Evolutionary conservation across 2,329 filamentous ascomycete genomes (phyloP), one percentile per base, ranked within the genome.

Genomic region (Ophiostoma tasmaniense): DNA sequence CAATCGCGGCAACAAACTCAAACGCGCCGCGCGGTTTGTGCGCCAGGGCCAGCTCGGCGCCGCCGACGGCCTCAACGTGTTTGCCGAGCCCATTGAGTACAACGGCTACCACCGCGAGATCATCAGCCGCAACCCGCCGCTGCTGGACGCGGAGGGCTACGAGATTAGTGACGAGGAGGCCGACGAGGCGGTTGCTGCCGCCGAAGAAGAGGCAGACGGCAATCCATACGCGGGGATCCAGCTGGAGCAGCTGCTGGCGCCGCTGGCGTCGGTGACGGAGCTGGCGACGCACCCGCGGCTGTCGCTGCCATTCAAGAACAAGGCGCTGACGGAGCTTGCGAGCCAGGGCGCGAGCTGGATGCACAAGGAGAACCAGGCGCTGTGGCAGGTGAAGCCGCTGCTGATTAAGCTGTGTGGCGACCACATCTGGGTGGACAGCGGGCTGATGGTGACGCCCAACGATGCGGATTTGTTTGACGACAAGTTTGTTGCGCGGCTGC

Each of bases 1-100:
- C 69, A 93, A 93, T 78, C 88, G 90, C 75, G 90, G 90, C 71
- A 87, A 92, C 78, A 94, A 93, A 77, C 82, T 94, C 64, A 91
- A 93, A 81, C 90, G 87, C 77, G 85, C 87, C 74, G 88, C 91
- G 62, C 85, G 87, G 73, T 91, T 91, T 76, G 85, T 90, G 64
- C 88, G 86, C 74, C 83, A 88, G 75, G 90, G 90, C 70, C 87
- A 89, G 74, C 81, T 93, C 72, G 87, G 89, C 61, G 84, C 87
- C 33, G 84, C 87, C 0, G 84, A 83, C 35, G 89, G 89, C 2
- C 87, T 88, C 61, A 84, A 87, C 73, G 84, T 86, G 14, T 92
- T 92, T 79, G 90, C 87, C 78, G 88, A 90, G 52, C 33, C 70
- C 1, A 30, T 71, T 74, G 88, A 91, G 69, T 90, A 92, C 76